Conservation (phyloP, 495 filamentous ascomycete genomes). For the Aspergillus hancockii region DNA sequence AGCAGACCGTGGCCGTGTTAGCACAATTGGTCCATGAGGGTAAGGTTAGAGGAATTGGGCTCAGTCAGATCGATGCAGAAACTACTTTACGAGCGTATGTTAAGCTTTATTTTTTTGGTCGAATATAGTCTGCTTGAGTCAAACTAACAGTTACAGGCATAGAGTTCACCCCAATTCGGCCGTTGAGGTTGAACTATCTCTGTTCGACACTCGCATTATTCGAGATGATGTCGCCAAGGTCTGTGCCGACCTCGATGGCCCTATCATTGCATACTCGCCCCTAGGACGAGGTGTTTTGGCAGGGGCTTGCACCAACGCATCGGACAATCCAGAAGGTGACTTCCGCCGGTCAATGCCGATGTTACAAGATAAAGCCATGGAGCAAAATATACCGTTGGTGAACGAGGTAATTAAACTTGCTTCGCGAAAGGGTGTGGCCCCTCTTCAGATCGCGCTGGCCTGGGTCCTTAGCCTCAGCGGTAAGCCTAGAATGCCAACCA, state of each 20-base stretch:
- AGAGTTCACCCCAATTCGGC: slow-evolving; percentile 68
- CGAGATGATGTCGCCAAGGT: slow-evolving; percentile 71
- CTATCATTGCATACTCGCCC: slow-evolving; percentile 71
- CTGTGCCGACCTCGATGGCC: slow-evolving; percentile 71
- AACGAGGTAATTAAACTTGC: slow-evolving; percentile 67
- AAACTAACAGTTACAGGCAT: too few relatives aligned
- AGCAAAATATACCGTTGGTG: slow-evolving; percentile 72
- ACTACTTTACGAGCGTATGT: too few relatives aligned
- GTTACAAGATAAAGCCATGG: slow-evolving; percentile 70
- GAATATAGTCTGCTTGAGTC: too few relatives aligned
- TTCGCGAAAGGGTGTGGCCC: slow-evolving; percentile 65
- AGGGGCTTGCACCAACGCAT: slow-evolving; percentile 58
- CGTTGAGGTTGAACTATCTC: slow-evolving; percentile 78
- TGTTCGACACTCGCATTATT: slow-evolving; percentile 68
- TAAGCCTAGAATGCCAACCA: slow-evolving; percentile 62
- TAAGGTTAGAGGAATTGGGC: too few relatives aligned
- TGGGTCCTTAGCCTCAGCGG: slow-evolving; percentile 64
- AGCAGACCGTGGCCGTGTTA: slow-evolving; percentile 23
- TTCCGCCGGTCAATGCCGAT: slow-evolving; percentile 56
- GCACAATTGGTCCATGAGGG: too few relatives aligned
- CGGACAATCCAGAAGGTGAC: slow-evolving; percentile 65
- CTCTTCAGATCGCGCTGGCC: slow-evolving; percentile 74
- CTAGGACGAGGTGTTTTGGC: slow-evolving; percentile 56
- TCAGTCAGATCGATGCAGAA: too few relatives aligned
- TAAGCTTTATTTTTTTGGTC: too few relatives aligned